Evolutionary conservation across 768 basidiomycete species (phyloP).

Genomic region (Cystobasidium tubakii): DNA sequence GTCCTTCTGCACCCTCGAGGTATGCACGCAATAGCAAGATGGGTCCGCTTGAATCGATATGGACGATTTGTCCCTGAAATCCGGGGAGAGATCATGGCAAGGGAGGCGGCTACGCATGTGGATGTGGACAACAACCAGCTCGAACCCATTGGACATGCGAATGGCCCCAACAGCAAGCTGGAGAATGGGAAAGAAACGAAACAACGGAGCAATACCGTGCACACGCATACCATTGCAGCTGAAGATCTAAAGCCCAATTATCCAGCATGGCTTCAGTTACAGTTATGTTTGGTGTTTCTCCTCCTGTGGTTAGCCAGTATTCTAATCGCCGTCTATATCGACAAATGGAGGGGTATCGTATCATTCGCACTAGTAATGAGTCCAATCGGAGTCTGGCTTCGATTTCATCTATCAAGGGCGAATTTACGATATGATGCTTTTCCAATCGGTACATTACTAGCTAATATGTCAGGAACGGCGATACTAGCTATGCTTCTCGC

Average conservation of each 20-base stretch:
- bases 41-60: slow-evolving; percentile 49
- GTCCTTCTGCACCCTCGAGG: slow-evolving; percentile 46
- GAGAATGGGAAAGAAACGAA: not conserved
- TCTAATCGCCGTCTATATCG: slow-evolving; percentile 66
- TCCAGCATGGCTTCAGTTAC: slow-evolving; percentile 8
- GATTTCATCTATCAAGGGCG: slow-evolving; percentile 70
- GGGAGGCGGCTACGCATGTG: not conserved
- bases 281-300: slow-evolving; percentile 51
- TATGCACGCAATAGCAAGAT: not conserved
- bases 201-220: not conserved
- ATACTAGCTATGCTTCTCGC: slow-evolving; percentile 69
- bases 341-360: slow-evolving; percentile 65
- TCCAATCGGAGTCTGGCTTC: slow-evolving; percentile 78
- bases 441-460: slow-evolving; percentile 71
- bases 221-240: slow-evolving; percentile 21
- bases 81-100: not conserved
- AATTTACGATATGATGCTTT: slow-evolving; percentile 63
- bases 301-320: slow-evolving; percentile 58
- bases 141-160: slow-evolving; percentile 4
- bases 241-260: not conserved
- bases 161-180: not conserved
- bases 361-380: slow-evolving; percentile 83
- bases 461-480: slow-evolving; percentile 74
- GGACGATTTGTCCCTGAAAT: slow-evolving; percentile 2
- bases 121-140: slow-evolving; percentile 40